Evolutionary conservation across 1,139 yeast species (phyloP), one percentile per base, ranked within the genome.

Genomic region (Taiozyma sp.): DNA sequence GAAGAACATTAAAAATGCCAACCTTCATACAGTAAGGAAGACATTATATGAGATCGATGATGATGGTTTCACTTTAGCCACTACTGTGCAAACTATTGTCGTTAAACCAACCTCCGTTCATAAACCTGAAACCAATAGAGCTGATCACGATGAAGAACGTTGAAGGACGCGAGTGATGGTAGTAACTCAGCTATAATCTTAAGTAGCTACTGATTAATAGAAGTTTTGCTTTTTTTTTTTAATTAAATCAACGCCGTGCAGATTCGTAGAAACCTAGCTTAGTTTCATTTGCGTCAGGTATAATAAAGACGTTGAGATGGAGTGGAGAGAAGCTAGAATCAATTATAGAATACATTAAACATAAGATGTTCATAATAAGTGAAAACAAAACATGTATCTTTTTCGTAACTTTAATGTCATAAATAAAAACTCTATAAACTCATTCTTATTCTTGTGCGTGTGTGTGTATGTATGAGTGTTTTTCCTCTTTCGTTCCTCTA

Each of bases 11-110:
- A 43, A 43, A 29, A 34, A 28, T 11, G 28, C 22, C 9, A 49
- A 49, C 13, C 47, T 52, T 8, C 41, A 14, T 37, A 37, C 19
- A 19, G 44, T 43, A 26, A 53, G 53, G 26, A 60, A 61, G 34
- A 63, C 58, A 1, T 43, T 56, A 14, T 64, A 60, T 28, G 65
- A 60, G 42, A 44, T 58, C 47, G 63, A 63, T 45, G 62, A 62
- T 16, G 60, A 52, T 10, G 66, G 61, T 47, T 46, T 42, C 22
- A 64, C 67, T 5, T 49, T 61, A 29, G 62, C 56, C 10, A 62
- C 66, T 2, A 53, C 58, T 19, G 51, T 54, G 5, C 57, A 59
- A 47, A 63, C 64, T 3, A 42, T 54, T 13, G 51, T 34, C 16
- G 53, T 59, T 6, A 50, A 47, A 43, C 45, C 56, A 8, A 52